Conservation (phyloP, 768 basidiomycete genomes). For the Gymnopilus dilepis region DNA sequence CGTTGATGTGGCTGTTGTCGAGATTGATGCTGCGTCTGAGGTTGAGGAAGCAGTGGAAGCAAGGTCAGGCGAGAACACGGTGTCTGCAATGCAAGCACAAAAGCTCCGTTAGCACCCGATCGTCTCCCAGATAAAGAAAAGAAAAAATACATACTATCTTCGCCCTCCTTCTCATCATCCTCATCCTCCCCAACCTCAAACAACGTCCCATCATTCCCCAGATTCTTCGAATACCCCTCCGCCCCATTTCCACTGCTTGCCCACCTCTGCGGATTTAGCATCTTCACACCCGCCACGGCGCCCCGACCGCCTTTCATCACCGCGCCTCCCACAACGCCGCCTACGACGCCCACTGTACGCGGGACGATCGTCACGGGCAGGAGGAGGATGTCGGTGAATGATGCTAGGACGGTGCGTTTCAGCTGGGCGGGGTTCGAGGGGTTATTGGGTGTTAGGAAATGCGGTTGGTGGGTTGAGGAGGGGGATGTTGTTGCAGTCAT, state of each 20-base stretch:
- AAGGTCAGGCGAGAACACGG: too few species aligned
- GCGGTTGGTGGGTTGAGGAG: slow-evolving; percentile 47
- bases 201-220: slow-evolving; percentile 46
- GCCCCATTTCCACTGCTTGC: slow-evolving; percentile 45
- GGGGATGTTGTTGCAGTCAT: background rate
- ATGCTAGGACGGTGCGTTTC: slow-evolving; percentile 91
- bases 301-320: slow-evolving; percentile 74
- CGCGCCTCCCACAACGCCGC: slow-evolving; percentile 70
- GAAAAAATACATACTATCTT: slow-evolving; percentile 13
- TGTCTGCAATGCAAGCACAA: slow-evolving; percentile 7
- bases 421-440: slow-evolving; percentile 79
- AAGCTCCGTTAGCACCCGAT: background rate
- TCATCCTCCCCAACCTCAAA: slow-evolving; percentile 54
- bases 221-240: slow-evolving; percentile 39
- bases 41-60: background rate
- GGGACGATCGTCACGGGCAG: slow-evolving; percentile 97
- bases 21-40: slow-evolving; percentile 23
- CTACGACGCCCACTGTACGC: slow-evolving; percentile 72
- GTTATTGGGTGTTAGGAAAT: slow-evolving; percentile 32
- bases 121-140: background rate
- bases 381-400: slow-evolving; percentile 88
- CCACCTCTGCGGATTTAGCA: slow-evolving; percentile 92
- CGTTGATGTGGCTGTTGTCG: slow-evolving; percentile 13
- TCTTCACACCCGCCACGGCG: slow-evolving; percentile 83
- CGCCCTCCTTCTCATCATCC: slow-evolving; percentile 17